phyloP scores from a whole-genome alignment of 371 early-diverging fungal genomes.

The Mortierella sp. region DNA sequence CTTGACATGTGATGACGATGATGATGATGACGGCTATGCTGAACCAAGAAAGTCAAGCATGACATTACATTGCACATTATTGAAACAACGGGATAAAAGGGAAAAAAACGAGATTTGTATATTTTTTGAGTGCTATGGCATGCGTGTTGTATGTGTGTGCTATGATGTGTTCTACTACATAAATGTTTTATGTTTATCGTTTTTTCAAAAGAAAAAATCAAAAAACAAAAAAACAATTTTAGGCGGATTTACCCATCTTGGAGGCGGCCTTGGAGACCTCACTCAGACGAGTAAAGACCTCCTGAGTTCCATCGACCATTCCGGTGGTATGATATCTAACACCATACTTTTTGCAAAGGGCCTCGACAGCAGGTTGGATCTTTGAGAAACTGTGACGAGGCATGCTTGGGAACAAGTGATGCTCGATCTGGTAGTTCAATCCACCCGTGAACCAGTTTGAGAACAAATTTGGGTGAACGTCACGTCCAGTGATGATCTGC shows the following conservation, averaged over 20 bases:
- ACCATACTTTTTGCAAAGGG: conserved; percentile 79
- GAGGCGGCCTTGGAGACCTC: conserved; percentile 70
- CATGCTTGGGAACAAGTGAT: conserved; percentile 86
- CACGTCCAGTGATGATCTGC: conserved; percentile 85
- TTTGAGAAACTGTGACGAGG: conserved; percentile 82
- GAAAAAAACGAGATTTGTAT: no score
- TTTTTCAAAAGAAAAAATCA: no score
- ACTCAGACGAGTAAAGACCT: conserved; percentile 77
- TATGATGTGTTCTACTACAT: no score
- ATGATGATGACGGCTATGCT: no score
- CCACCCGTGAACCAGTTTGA: conserved; percentile 90
- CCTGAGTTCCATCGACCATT: conserved; percentile 77
- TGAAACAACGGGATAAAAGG: no score
- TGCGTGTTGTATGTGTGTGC: no score
- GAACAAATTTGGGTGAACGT: conserved; percentile 73
- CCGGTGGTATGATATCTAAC: conserved; percentile 80
- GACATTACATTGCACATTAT: no score
- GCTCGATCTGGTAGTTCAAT: conserved; percentile 88
- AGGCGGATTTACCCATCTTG: conserved; percentile 58
- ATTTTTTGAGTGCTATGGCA: no score
- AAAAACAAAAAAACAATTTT: neutral
- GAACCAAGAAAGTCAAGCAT: no score
- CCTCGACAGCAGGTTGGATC: conserved; percentile 74
- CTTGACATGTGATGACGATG: no score
- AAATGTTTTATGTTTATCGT: no score